Evolutionary conservation across 1,139 yeast genomes (phyloP).

Genomic region (Candida labiduridarum): DNA sequence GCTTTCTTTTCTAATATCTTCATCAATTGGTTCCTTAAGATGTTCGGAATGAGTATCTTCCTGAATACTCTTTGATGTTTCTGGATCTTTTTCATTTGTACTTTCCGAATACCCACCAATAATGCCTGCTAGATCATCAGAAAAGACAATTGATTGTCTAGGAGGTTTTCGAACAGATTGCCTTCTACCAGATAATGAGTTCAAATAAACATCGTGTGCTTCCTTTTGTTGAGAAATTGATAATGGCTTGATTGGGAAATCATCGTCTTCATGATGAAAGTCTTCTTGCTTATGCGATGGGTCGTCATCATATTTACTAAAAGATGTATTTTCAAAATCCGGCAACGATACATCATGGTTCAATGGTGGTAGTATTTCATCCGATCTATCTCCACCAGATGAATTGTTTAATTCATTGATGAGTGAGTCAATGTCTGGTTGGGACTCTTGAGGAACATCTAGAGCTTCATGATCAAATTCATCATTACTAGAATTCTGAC

Average conservation of each 20-base stretch:
- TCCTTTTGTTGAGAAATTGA: conserved; percentile 14
- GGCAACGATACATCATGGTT: conserved; percentile 21
- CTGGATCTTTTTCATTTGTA: not conserved
- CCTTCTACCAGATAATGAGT: conserved; percentile 30
- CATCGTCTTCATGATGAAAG: conserved; percentile 18
- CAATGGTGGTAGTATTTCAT: conserved; percentile 5
- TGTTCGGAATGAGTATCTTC: conserved; percentile 17
- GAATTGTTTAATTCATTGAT: conserved; percentile 31
- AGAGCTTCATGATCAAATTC: conserved; percentile 2
- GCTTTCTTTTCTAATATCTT: conserved; percentile 3
- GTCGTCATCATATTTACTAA: conserved; percentile 6
- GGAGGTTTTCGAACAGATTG: conserved; percentile 42
- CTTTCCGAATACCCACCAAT: conserved; percentile 21
- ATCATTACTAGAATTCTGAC: conserved; percentile 25
- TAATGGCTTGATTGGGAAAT: conserved; percentile 31
- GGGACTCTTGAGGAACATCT: not conserved
- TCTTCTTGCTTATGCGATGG: conserved; percentile 2
- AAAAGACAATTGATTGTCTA: conserved; percentile 14
- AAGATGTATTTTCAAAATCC: conserved; percentile 6
- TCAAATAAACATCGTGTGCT: conserved; percentile 34
- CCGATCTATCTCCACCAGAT: conserved; percentile 14
- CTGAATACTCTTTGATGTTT: conserved; percentile 3
- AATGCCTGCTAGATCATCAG: conserved; percentile 12
- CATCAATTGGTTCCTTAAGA: conserved; percentile 4
- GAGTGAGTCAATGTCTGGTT: conserved; percentile 28